These are phyloP conservation scores for Periconia sp. DNA, from an alignment of 2,329 filamentous ascomycete genomes.

Conservation along the genomic window DNA sequence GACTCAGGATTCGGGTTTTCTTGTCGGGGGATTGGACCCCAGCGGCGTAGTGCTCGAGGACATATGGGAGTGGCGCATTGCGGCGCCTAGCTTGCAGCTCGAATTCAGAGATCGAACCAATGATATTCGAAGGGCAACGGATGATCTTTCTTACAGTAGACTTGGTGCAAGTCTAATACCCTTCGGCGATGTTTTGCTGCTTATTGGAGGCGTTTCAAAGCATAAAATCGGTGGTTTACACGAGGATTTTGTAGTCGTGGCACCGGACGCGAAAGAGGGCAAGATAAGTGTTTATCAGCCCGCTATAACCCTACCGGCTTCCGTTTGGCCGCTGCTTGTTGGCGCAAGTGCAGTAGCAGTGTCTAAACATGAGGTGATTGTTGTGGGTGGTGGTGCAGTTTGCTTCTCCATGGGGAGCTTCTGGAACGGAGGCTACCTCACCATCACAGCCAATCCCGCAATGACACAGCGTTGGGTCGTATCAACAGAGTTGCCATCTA, in stretches of 20 bases:
- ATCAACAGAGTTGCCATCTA: neutral
- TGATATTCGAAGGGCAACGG: conserved; percentile 16
- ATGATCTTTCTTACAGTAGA: conserved; percentile 38
- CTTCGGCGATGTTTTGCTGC: conserved; percentile 48
- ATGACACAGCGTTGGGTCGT: conserved; percentile 20
- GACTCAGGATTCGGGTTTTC: conserved; percentile 57
- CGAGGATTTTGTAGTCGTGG: conserved; percentile 32
- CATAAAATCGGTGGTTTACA: conserved; percentile 25
- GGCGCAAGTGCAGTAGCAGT: conserved; percentile 63
- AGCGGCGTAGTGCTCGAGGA: conserved; percentile 65
- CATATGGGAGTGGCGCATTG: conserved; percentile 65
- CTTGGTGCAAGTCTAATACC: conserved; percentile 57
- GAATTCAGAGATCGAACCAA: conserved; percentile 33
- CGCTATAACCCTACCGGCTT: conserved; percentile 22
- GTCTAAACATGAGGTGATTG: conserved; percentile 54
- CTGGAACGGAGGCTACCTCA: conserved; percentile 61
- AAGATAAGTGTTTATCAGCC: conserved; percentile 22
- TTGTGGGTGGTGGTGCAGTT: conserved; percentile 79
- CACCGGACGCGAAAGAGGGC: conserved; percentile 13
- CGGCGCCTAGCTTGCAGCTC: conserved; percentile 30
- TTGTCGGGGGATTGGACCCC: conserved; percentile 70
- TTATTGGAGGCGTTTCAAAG: conserved; percentile 56
- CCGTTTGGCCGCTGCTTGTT: conserved; percentile 67
- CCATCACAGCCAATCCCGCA: conserved; percentile 17
- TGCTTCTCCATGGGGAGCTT: conserved; percentile 90